Conservation (phyloP, 129 eudicot species). For the Chrysanthemum seticuspe region DNA sequence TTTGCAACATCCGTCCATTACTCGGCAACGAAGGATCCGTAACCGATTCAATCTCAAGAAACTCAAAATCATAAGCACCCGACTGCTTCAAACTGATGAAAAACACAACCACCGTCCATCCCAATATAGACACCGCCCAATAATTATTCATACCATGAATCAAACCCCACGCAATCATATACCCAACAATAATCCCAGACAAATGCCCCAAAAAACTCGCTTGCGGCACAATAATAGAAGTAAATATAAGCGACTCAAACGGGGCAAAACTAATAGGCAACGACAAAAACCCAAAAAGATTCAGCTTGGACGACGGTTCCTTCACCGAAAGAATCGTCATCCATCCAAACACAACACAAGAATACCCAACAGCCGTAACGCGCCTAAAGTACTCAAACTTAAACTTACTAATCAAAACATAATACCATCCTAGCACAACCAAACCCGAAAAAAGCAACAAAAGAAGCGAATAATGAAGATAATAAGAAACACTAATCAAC, state of each 20-base stretch:
- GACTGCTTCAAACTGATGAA: conserved; percentile 77
- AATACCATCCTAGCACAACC: conserved; percentile 72
- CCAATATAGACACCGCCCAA: conserved; percentile 84
- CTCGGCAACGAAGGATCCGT: conserved; percentile 82
- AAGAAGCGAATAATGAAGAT: conserved; percentile 79
- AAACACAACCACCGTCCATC: conserved; percentile 73
- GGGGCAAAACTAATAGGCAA: conserved; percentile 98
- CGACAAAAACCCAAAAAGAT: conserved; percentile 86
- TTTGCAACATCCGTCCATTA: conserved; percentile 73
- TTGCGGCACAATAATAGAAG: conserved; percentile 95
- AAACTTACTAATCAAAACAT: conserved; percentile 64
- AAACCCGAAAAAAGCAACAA: conserved; percentile 72
- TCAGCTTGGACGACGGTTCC: conserved; percentile 83
- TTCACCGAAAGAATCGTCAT: conserved; percentile 93
- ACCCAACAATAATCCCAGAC: conserved; percentile 86
- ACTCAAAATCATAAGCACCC: conserved; percentile 65
- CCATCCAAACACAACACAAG: conserved; percentile 99
- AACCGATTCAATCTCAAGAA: conserved; percentile 86
- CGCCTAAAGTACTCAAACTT: conserved; percentile 82
- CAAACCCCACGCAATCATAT: conserved; percentile 91
- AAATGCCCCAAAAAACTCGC: conserved; percentile 97
- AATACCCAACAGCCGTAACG: conserved; percentile 96
- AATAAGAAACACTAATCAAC: conserved; percentile 65
- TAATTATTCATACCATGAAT: conserved; percentile 91
- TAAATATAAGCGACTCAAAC: conserved; percentile 84